A percentile compares a stretch with the other conserved stretches of the same genome.
These are phyloP conservation scores for Angomonas deanei DNA, from an alignment of 208 protist genomes.

Conservation along the genomic window DNA sequence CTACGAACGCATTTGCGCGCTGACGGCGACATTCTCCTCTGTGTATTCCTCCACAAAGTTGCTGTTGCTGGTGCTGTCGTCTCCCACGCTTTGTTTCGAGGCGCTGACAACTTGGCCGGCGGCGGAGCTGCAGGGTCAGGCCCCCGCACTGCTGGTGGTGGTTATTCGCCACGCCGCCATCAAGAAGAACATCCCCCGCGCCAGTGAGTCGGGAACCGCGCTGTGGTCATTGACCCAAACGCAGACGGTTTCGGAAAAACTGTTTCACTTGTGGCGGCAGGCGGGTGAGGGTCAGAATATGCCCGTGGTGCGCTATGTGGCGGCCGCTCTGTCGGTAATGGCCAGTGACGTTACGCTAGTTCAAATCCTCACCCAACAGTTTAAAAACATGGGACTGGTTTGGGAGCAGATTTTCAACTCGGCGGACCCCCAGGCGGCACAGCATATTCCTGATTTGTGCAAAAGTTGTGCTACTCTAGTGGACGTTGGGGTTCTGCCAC, in stretches of 20 bases:
- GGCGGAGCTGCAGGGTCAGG: slow-evolving; percentile 10
- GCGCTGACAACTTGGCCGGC: slow-evolving; percentile 8
- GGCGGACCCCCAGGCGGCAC: too few relatives aligned
- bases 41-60: background rate
- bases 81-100: slow-evolving; percentile 2
- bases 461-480: background rate
- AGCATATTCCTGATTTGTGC: too few relatives aligned
- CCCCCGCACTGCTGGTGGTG: slow-evolving; percentile 22
- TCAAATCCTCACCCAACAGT: too few relatives aligned
- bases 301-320: background rate
- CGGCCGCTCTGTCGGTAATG: slow-evolving; percentile 4
- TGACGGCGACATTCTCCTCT: slow-evolving; percentile 21
- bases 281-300: background rate
- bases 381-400: too few relatives aligned
- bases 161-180: slow-evolving; percentile 13
- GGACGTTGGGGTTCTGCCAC: background rate
- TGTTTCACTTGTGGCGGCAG: slow-evolving; percentile 8
- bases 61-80: slow-evolving; percentile 1
- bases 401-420: too few relatives aligned
- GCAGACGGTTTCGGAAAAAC: background rate
- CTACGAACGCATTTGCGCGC: slow-evolving; percentile 51
- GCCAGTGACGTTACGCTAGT: background rate
- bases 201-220: background rate
- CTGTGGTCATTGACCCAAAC: too few relatives aligned
- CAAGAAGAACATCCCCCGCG: background rate